Evolutionary conservation across 2,329 filamentous ascomycete genomes (phyloP).

Genomic region (Alternaria sp.): DNA sequence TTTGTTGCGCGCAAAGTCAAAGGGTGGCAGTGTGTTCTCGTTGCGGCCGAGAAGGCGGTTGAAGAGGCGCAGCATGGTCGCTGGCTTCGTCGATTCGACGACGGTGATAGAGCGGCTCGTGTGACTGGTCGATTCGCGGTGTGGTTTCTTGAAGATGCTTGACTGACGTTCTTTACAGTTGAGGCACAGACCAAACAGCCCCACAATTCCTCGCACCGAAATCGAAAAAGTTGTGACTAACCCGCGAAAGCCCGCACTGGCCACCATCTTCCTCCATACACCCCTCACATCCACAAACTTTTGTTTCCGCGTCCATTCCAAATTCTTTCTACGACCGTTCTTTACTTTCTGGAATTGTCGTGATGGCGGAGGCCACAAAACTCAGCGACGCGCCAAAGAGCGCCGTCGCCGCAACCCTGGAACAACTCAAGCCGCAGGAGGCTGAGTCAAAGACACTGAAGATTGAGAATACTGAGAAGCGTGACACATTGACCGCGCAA

Average conservation of each 20-base stretch:
- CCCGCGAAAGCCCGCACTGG: constrained; percentile 1
- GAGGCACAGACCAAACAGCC: constrained; percentile 2
- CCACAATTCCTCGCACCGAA: constrained; percentile 17
- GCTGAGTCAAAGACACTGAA: constrained; percentile 69
- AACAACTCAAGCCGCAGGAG: constrained; percentile 64
- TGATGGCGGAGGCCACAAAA: constrained; percentile 45
- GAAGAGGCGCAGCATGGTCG: constrained; percentile 52
- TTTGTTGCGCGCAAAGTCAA: constrained; percentile 62
- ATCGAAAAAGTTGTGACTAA: constrained; percentile 29
- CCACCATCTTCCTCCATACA: constrained; percentile 2
- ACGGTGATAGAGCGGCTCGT: constrained; percentile 1
- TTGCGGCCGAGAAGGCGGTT: constrained; percentile 59
- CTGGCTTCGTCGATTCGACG: constrained; percentile 9
- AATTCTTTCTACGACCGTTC: constrained; percentile 4
- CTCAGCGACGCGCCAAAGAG: constrained; percentile 44
- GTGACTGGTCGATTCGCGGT: constrained; percentile 8
- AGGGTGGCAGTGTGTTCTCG: constrained; percentile 46
- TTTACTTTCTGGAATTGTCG: constrained; percentile 17
- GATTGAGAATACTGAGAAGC: constrained; percentile 82
- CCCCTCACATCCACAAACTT: constrained; percentile 6
- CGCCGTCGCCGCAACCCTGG: constrained; percentile 62
- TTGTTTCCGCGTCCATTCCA: constrained; percentile 24
- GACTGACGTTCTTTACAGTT: constrained; percentile 28
- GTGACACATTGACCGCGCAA: constrained; percentile 79
- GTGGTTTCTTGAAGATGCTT: constrained; percentile 14